A percentile compares a stretch with the other conserved stretches of the same genome.
phyloP scores from a whole-genome alignment of 768 basidiomycete species.

The Russula olivacea region DNA sequence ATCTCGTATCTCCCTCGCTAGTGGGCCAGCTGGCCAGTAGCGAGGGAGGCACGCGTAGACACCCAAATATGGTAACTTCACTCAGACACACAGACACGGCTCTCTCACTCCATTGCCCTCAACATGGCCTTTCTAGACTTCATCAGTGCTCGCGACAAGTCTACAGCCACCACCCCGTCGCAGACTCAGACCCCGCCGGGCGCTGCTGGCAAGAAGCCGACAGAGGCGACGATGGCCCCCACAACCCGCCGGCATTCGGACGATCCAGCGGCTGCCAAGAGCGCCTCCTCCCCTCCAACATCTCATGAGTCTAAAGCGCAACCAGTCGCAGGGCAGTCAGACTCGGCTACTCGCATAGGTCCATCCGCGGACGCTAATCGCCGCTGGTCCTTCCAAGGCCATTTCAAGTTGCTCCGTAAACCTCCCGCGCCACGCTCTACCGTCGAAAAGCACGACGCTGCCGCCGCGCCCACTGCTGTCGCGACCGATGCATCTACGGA shows the following conservation, averaged over 20 bases:
- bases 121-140: slow-evolving; percentile 12
- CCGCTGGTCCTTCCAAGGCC: slow-evolving; percentile 15
- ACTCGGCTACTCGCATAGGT: too few relatives aligned
- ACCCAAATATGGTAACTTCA: slow-evolving; percentile 1
- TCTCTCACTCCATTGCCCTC: not conserved
- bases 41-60: not conserved
- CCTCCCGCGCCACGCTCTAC: not conserved
- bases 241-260: not conserved
- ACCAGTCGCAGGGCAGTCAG: not conserved
- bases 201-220: not conserved
- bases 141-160: slow-evolving; percentile 2
- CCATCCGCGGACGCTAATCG: not conserved
- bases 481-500: not conserved
- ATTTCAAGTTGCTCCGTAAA: slow-evolving; percentile 8
- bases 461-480: not conserved
- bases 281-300: not conserved
- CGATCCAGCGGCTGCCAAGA: not conserved
- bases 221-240: not conserved
- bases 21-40: not conserved
- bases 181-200: not conserved
- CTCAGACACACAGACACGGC: not conserved
- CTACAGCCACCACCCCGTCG: not conserved
- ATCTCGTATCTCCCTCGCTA: too few relatives aligned
- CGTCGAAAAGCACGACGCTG: slow-evolving; percentile 2
- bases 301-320: not conserved